Conservation (phyloP, 495 filamentous ascomycete species). For the Opeltia flavorubescens region DNA sequence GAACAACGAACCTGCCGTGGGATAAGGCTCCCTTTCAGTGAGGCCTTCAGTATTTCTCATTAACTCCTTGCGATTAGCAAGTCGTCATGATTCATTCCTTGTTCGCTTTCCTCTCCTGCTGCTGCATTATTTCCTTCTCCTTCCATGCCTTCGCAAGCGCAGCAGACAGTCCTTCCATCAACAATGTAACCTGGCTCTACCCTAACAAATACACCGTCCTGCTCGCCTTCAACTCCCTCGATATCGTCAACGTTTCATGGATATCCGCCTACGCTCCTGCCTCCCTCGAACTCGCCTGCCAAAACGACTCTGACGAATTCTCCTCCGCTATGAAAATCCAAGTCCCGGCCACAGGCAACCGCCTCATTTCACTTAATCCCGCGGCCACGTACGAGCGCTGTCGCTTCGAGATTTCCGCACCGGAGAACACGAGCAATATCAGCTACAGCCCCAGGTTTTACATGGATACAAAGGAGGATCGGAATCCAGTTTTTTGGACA, state of each 20-base stretch:
- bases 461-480: not conserved
- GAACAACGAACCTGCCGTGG: too few species aligned
- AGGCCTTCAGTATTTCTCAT: too few species aligned
- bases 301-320: not conserved
- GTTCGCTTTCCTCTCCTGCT: too few species aligned
- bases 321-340: not conserved
- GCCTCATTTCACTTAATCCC: not conserved
- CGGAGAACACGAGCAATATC: not conserved
- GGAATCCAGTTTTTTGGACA: not conserved
- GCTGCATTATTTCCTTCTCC: not conserved
- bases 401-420: not conserved
- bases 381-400: not conserved
- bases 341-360: not conserved
- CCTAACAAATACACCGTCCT: not conserved
- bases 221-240: not conserved
- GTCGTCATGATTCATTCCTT: too few species aligned
- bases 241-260: constrained; percentile 1
- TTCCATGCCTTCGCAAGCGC: not conserved
- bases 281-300: not conserved
- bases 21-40: too few species aligned
- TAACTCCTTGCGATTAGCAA: too few species aligned
- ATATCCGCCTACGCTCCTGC: not conserved
- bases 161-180: not conserved
- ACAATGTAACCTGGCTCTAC: constrained; percentile 1
- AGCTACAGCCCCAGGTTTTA: not conserved